A percentile compares a stretch with the other conserved stretches of the same genome.
These are phyloP conservation scores for Candida pseudocylindracea DNA, from an alignment of 1,139 yeast genomes.

Conservation along the genomic window DNA sequence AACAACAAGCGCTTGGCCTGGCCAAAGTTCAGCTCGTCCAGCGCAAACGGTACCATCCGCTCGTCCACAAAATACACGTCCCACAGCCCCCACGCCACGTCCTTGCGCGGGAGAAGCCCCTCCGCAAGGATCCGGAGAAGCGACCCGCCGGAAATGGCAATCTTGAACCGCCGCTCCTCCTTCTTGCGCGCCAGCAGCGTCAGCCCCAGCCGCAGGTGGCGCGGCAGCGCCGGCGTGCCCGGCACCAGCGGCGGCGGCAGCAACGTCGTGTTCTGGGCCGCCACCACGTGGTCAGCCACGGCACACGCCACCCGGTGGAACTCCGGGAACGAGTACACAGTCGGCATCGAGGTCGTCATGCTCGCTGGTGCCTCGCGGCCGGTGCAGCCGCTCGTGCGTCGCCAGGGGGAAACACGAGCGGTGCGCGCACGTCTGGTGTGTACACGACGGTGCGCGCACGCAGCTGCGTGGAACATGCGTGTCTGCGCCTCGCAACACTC, in stretches of 20 bases:
- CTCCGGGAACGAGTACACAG: slow-evolving; percentile 77
- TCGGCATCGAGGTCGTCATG: slow-evolving; percentile 88
- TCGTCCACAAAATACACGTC: slow-evolving; percentile 95
- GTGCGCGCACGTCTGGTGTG: too few species aligned
- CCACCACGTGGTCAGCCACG: slow-evolving; percentile 72
- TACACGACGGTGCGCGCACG: too few species aligned
- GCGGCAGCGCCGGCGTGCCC: background rate
- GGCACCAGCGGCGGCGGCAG: slow-evolving; percentile 1
- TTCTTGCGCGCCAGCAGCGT: slow-evolving; percentile 12
- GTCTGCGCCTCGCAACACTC: too few species aligned
- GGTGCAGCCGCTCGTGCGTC: too few species aligned
- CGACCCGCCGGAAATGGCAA: slow-evolving; percentile 88
- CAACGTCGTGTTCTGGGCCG: slow-evolving; percentile 55
- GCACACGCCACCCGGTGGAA: slow-evolving; percentile 85
- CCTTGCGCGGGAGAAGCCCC: slow-evolving; percentile 54
- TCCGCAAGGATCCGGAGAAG: slow-evolving; percentile 67
- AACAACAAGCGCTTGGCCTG: slow-evolving; percentile 65
- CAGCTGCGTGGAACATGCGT: too few species aligned
- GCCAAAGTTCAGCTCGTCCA: slow-evolving; percentile 76
- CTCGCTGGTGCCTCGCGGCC: background rate
- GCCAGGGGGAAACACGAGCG: too few species aligned
- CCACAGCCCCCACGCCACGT: slow-evolving; percentile 86
- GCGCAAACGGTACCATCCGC: slow-evolving; percentile 74
- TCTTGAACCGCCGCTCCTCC: slow-evolving; percentile 50
- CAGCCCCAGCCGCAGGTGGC: background rate